These are phyloP conservation scores for Kazachstania sp. DNA, from an alignment of 1,139 yeast species.

Conservation along the genomic window DNA sequence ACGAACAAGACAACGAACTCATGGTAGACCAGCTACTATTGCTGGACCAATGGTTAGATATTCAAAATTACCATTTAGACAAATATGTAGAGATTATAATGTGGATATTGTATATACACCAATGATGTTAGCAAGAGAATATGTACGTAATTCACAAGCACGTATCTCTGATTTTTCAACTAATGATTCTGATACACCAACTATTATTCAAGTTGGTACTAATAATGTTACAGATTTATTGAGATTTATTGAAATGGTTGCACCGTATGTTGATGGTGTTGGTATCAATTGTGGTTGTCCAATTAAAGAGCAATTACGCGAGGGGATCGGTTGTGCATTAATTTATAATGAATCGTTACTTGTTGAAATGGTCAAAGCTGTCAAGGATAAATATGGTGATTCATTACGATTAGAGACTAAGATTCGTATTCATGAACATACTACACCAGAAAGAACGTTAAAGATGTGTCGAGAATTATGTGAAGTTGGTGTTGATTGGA, in stretches of 20 bases:
- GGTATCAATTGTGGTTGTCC: slow-evolving; percentile 98
- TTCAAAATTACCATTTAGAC: slow-evolving; percentile 87
- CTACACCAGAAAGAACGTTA: slow-evolving; percentile 50
- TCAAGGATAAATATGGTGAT: slow-evolving; percentile 64
- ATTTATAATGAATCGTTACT: slow-evolving; percentile 80
- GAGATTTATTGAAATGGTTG: slow-evolving; percentile 80
- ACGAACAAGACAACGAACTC: slow-evolving; percentile 21
- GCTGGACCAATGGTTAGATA: slow-evolving; percentile 98
- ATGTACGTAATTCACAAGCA: slow-evolving; percentile 77
- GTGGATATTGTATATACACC: slow-evolving; percentile 89
- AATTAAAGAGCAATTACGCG: slow-evolving; percentile 85
- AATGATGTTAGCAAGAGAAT: slow-evolving; percentile 92
- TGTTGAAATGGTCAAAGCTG: slow-evolving; percentile 74
- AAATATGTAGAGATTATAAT: slow-evolving; percentile 64
- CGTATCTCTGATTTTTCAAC: slow-evolving; percentile 80
- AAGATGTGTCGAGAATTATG: slow-evolving; percentile 67
- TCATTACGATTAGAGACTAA: slow-evolving; percentile 75
- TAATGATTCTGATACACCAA: slow-evolving; percentile 55
- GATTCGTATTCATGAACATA: slow-evolving; percentile 75
- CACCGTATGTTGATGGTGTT: slow-evolving; percentile 85
- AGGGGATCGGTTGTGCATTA: slow-evolving; percentile 94
- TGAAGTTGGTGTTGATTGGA: slow-evolving; percentile 83
- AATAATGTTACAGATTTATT: slow-evolving; percentile 75
- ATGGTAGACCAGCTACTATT: slow-evolving; percentile 34
- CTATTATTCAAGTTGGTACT: slow-evolving; percentile 87